Conservation (phyloP, 768 basidiomycete genomes). For the Trametes sanguinea region DNA sequence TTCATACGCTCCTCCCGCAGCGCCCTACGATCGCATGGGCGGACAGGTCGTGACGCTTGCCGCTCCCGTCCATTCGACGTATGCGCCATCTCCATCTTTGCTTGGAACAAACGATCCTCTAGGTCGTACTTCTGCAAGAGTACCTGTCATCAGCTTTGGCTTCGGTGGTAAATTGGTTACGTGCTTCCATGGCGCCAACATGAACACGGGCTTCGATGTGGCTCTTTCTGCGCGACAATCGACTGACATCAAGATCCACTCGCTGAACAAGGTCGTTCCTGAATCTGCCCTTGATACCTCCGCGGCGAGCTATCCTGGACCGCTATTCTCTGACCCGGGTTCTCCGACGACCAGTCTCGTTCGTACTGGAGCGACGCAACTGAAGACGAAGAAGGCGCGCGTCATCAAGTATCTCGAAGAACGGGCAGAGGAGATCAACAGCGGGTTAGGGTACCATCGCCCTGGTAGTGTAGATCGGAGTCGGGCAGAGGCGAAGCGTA, state of each 20-base stretch:
- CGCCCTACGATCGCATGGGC: constrained; percentile 18
- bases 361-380: constrained; percentile 58
- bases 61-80: constrained; percentile 50
- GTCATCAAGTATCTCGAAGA: constrained; percentile 77
- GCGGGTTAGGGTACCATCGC: constrained; percentile 71
- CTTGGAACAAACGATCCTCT: constrained; percentile 82
- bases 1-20: constrained; percentile 5
- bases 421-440: constrained; percentile 73
- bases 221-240: constrained; percentile 71
- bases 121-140: constrained; percentile 67
- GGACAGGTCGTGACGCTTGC: constrained; percentile 30
- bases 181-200: constrained; percentile 73
- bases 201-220: constrained; percentile 77
- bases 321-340: constrained; percentile 78
- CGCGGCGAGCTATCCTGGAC: constrained; percentile 76
- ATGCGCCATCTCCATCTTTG: constrained; percentile 84
- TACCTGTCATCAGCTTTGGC: constrained; percentile 86
- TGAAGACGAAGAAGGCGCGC: constrained; percentile 82
- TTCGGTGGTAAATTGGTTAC: constrained; percentile 91
- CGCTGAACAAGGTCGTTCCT: constrained; percentile 68
- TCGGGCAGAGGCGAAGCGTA: constrained; percentile 73
- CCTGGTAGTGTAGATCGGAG: constrained; percentile 52
- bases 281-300: constrained; percentile 60
- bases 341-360: constrained; percentile 66
- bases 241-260: constrained; percentile 67